phyloP scores from a whole-genome alignment of 2,329 filamentous ascomycete species.

The Periconia macrospinosa region DNA sequence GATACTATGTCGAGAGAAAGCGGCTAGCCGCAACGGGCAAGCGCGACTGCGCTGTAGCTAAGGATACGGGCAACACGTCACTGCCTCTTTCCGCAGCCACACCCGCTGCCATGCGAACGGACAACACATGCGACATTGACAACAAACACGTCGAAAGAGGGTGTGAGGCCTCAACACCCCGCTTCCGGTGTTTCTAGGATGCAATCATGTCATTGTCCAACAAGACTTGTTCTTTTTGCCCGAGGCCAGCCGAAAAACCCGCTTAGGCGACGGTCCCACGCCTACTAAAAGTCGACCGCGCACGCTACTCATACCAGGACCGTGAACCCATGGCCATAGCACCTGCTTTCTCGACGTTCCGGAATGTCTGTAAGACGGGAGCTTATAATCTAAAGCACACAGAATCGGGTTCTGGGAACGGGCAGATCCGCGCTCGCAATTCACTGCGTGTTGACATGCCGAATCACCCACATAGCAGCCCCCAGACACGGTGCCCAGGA shows the following conservation, averaged over 20 bases:
- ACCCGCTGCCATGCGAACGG: not conserved
- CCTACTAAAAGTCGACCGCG: not conserved
- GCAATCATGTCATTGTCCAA: not conserved
- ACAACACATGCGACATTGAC: conserved; percentile 11
- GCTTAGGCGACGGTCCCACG: not conserved
- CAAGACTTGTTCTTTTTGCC: not conserved
- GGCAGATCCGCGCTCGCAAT: conserved; percentile 6
- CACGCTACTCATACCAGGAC: not conserved
- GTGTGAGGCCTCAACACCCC: conserved; percentile 2
- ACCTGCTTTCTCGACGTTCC: not conserved
- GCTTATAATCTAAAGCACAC: not conserved
- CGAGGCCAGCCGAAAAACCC: conserved; percentile 1
- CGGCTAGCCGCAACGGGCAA: not conserved
- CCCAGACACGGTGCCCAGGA: not conserved
- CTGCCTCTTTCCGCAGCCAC: not conserved
- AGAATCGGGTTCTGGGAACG: conserved; percentile 1
- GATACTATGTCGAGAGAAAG: too few relatives aligned
- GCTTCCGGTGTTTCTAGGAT: conserved; percentile 3
- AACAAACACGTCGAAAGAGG: conserved; percentile 5
- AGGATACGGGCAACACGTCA: conserved; percentile 5
- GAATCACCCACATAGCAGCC: not conserved
- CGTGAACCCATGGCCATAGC: conserved; percentile 15
- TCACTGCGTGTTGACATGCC: not conserved
- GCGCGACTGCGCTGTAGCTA: not conserved
- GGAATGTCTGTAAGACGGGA: not conserved